These are phyloP conservation scores for Heterobasidion annosum DNA, from an alignment of 1,284 basidiomycete genomes.

Conservation along the genomic window DNA sequence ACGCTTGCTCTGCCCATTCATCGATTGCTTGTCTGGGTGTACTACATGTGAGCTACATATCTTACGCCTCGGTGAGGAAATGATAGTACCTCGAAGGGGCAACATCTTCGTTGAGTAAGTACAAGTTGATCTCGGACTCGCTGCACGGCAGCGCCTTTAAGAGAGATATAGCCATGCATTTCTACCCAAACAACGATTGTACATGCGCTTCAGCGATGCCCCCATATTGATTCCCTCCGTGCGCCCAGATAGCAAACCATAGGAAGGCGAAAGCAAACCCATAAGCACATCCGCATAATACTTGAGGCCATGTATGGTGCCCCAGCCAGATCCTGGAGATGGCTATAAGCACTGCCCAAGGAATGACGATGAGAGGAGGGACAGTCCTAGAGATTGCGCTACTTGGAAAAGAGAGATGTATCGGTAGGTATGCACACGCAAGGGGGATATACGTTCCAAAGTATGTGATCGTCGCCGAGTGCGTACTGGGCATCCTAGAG, in stretches of 20 bases:
- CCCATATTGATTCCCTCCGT: conserved; percentile 18
- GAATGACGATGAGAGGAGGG: conserved; percentile 37
- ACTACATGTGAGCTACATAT: too few species aligned
- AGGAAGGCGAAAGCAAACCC: conserved; percentile 46
- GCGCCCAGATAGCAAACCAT: conserved; percentile 60
- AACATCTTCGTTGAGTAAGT: too few species aligned
- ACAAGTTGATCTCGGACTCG: too few species aligned
- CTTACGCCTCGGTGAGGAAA: too few species aligned
- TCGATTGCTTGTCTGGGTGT: not conserved
- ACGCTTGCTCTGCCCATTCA: not conserved
- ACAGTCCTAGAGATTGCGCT: conserved; percentile 25
- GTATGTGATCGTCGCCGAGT: conserved; percentile 70
- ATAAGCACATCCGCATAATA: conserved; percentile 54
- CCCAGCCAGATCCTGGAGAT: conserved; percentile 73
- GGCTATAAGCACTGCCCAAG: conserved; percentile 48
- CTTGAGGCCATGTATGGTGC: conserved; percentile 74
- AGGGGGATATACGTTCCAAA: conserved; percentile 63
- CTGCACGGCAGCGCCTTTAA: too few species aligned
- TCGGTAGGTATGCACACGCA: conserved; percentile 43
- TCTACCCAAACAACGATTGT: conserved; percentile 3
- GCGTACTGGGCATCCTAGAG: conserved; percentile 79
- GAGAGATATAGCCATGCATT: too few species aligned
- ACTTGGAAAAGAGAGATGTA: conserved; percentile 36
- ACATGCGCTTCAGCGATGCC: conserved; percentile 10
- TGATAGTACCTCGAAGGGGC: too few species aligned